Conservation (phyloP, 345 rosid genomes). For the Rhizophora apiculata region DNA sequence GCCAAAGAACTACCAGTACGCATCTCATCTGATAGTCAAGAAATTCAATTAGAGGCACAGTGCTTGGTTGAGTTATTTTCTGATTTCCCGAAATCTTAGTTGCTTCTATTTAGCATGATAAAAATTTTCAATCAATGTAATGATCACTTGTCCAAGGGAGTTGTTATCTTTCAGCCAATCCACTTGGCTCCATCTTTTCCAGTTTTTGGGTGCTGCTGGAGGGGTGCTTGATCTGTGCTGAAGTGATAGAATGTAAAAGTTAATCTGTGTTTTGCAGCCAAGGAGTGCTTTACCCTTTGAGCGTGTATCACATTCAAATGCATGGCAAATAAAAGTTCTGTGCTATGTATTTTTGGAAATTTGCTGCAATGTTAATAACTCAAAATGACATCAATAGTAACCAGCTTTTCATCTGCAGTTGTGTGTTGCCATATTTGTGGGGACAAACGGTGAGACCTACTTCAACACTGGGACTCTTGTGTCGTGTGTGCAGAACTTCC, state of each 20-base stretch:
- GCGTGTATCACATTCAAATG: background rate
- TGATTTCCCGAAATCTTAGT: background rate
- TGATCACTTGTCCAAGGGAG: too few relatives aligned
- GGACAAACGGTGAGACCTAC: constrained; percentile 95
- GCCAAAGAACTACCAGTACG: background rate
- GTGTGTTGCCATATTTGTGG: constrained; percentile 85
- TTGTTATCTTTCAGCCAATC: too few relatives aligned
- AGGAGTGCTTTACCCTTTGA: background rate
- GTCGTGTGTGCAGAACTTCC: constrained; percentile 95
- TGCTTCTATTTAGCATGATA: too few relatives aligned
- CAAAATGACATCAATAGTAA: background rate
- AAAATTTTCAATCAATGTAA: too few relatives aligned
- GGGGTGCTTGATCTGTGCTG: background rate
- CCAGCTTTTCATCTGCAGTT: constrained; percentile 41
- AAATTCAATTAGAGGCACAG: background rate
- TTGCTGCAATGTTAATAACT: background rate
- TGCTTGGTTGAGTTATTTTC: background rate
- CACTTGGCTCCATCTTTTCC: background rate
- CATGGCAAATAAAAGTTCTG: background rate
- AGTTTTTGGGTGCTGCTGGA: background rate
- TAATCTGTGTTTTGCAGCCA: background rate
- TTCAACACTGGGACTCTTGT: constrained; percentile 90
- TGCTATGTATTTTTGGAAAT: background rate
- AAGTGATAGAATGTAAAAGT: background rate
- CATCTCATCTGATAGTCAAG: background rate